Evolutionary conservation across 805 yeast genomes (phyloP).

Genomic region (Yarrowia bubula): DNA sequence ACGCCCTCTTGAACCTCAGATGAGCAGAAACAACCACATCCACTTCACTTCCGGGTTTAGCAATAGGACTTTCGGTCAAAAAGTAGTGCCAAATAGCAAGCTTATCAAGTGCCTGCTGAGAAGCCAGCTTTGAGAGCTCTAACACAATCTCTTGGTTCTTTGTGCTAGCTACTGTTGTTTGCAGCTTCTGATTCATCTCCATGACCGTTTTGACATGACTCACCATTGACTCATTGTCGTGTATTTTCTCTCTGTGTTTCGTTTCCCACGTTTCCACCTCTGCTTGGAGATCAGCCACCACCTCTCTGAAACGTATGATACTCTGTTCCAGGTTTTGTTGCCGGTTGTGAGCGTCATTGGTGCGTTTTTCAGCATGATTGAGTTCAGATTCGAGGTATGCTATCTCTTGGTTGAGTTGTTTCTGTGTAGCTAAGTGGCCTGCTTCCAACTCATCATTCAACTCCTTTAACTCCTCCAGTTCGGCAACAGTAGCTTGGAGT

Average conservation of each 20-base stretch:
- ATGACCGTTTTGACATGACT: slow-evolving; percentile 29
- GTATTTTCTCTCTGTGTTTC: slow-evolving; percentile 26
- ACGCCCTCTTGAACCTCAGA: not conserved
- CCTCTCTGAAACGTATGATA: slow-evolving; percentile 34
- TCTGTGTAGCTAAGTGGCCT: slow-evolving; percentile 45
- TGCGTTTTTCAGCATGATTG: slow-evolving; percentile 30
- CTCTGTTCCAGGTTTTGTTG: slow-evolving; percentile 43
- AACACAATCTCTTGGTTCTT: slow-evolving; percentile 33
- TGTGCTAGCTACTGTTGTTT: slow-evolving; percentile 28
- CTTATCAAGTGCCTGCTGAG: slow-evolving; percentile 34
- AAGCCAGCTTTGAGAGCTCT: slow-evolving; percentile 33
- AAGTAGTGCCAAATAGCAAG: slow-evolving; percentile 35
- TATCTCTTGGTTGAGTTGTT: slow-evolving; percentile 45
- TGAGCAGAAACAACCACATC: slow-evolving; percentile 22
- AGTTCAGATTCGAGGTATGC: slow-evolving; percentile 31
- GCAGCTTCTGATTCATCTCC: slow-evolving; percentile 34
- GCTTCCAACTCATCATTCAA: slow-evolving; percentile 54
- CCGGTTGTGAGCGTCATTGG: slow-evolving; percentile 34
- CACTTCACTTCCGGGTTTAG: slow-evolving; percentile 8
- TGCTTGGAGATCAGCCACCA: slow-evolving; percentile 35
- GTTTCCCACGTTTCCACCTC: slow-evolving; percentile 33
- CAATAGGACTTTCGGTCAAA: slow-evolving; percentile 28
- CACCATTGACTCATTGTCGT: slow-evolving; percentile 29
- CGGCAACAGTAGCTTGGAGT: slow-evolving; percentile 47
- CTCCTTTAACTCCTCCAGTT: slow-evolving; percentile 53